phyloP scores from a whole-genome alignment of 2,329 filamentous ascomycete species.

The Aureobasidium lini region DNA sequence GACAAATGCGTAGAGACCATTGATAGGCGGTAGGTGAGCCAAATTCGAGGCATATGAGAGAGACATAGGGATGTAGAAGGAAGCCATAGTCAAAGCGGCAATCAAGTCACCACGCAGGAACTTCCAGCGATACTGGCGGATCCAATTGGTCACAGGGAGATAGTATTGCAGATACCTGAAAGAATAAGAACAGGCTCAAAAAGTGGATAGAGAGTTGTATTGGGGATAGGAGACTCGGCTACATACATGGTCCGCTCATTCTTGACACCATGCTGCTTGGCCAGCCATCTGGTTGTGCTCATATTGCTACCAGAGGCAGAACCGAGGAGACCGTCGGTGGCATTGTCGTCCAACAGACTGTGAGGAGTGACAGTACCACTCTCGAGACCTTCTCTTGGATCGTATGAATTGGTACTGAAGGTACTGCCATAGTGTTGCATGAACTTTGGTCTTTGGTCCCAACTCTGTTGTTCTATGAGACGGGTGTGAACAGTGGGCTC shows the following conservation, averaged over 20 bases:
- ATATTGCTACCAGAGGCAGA: conserved; percentile 41
- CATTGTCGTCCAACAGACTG: conserved; percentile 34
- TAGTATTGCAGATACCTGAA: conserved; percentile 85
- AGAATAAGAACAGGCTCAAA: conserved; percentile 3
- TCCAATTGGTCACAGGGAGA: conserved; percentile 84
- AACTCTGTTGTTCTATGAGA: conserved; percentile 31
- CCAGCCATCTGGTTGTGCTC: conserved; percentile 64
- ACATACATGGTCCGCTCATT: conserved; percentile 66
- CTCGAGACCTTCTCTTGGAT: conserved; percentile 27
- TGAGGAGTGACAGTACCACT: conserved; percentile 23
- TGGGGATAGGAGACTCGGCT: neutral
- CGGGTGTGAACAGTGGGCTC: conserved; percentile 32
- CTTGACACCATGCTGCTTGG: conserved; percentile 64
- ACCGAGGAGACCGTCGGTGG: conserved; percentile 37
- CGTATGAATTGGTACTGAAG: conserved; percentile 22
- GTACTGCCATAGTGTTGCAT: conserved; percentile 43
- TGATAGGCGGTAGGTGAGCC: conserved; percentile 84
- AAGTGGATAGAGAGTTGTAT: neutral
- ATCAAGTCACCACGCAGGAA: conserved; percentile 82
- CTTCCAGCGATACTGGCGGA: conserved; percentile 72
- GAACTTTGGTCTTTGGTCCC: conserved; percentile 30
- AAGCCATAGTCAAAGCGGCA: conserved; percentile 90
- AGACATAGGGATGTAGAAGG: conserved; percentile 96
- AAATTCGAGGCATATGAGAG: conserved; percentile 89
- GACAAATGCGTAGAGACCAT: conserved; percentile 88